A percentile compares a stretch with the other conserved stretches of the same genome.
Evolutionary conservation across 345 rosid species (phyloP).

Genomic region (Geranium brycei): DNA sequence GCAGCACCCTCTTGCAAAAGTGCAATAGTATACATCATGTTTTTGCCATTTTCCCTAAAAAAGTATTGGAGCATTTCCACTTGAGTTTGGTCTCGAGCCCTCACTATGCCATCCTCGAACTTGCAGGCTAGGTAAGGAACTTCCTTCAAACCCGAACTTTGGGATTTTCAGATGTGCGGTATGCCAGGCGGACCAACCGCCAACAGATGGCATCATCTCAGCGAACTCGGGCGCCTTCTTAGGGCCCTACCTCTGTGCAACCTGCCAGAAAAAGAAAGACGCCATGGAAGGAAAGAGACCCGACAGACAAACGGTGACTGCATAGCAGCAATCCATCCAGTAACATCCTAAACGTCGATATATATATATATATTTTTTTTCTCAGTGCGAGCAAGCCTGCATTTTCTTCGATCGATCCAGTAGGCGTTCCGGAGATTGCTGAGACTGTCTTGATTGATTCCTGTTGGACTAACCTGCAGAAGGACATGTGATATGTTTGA

Average conservation of each 20-base stretch:
- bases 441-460: conserved; percentile 5
- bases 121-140: conserved; percentile 79
- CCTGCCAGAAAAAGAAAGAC: conserved; percentile 82
- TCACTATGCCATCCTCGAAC: neutral
- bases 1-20: too few species aligned
- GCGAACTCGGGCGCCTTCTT: conserved; percentile 47
- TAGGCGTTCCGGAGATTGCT: conserved; percentile 14
- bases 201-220: conserved; percentile 33
- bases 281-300: conserved; percentile 99
- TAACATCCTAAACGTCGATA: conserved; percentile 37
- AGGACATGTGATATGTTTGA: conserved; percentile 20
- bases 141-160: conserved; percentile 31
- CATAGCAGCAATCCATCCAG: conserved; percentile 26
- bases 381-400: conserved; percentile 36
- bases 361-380: conserved; percentile 7
- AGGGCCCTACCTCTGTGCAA: conserved; percentile 81
- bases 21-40: too few species aligned
- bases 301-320: conserved; percentile 32
- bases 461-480: conserved; percentile 25
- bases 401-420: conserved; percentile 15
- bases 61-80: too few species aligned
- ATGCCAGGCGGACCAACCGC: conserved; percentile 82
- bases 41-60: too few species aligned
- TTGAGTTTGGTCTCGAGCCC: too few species aligned
- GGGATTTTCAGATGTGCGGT: conserved; percentile 89